Evolutionary conservation across 805 yeast species (phyloP).

Genomic region (Maudiozyma turicensis): DNA sequence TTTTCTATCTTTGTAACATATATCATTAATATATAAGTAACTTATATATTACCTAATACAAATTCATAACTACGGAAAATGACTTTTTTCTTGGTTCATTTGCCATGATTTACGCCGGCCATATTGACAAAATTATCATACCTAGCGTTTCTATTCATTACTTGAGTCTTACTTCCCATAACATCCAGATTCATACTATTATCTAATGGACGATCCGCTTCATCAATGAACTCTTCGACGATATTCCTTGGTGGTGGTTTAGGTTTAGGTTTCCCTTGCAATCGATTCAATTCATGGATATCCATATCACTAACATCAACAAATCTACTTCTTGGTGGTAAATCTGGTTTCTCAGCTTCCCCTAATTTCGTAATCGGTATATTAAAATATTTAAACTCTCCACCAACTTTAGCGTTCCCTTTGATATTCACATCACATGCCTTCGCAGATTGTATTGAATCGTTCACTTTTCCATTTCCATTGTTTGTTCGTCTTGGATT

Average conservation of each 20-base stretch:
- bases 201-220: background rate
- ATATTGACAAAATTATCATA: constrained; percentile 16
- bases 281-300: background rate
- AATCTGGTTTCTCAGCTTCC: background rate
- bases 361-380: constrained; percentile 20
- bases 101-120: constrained; percentile 5
- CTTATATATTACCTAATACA: background rate
- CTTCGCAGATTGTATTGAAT: background rate
- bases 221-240: background rate
- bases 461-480: background rate
- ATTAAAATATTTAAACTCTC: constrained; percentile 17
- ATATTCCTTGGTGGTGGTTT: background rate
- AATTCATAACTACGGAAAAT: no score
- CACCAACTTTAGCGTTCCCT: constrained; percentile 4
- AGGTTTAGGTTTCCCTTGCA: background rate
- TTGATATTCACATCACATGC: background rate
- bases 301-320: background rate
- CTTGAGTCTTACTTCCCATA: constrained; percentile 1
- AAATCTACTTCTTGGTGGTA: background rate
- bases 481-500: background rate
- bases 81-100: no score
- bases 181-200: background rate
- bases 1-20: no score
- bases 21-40: no score
- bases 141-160: constrained; percentile 4